Evolutionary conservation across 1,284 basidiomycete genomes (phyloP).

Genomic region (Apiotrichum brassicae): DNA sequence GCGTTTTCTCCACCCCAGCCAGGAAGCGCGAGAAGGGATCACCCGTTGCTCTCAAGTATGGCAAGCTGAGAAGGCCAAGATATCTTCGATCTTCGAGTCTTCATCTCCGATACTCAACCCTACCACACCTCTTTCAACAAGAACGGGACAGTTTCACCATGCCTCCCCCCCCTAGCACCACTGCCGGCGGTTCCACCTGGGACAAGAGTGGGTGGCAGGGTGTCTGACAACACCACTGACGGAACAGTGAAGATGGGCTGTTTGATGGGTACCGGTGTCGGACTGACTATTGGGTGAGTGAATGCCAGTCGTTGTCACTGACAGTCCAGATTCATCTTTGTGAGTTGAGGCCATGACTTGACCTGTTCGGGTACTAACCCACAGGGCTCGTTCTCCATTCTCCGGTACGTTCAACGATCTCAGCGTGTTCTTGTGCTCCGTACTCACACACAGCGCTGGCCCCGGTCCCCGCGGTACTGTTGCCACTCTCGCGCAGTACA

Average conservation of each 20-base stretch:
- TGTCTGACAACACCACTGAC: neutral
- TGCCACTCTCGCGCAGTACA: slow-evolving; percentile 86
- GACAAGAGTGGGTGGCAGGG: slow-evolving; percentile 40
- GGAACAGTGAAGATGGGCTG: slow-evolving; percentile 72
- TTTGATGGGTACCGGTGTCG: slow-evolving; percentile 80
- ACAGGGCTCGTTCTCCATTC: slow-evolving; percentile 59
- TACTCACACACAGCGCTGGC: slow-evolving; percentile 57
- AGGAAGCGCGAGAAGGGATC: too few species aligned
- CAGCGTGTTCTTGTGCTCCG: neutral
- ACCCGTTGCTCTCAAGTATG: too few species aligned
- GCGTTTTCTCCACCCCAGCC: too few species aligned
- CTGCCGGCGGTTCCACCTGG: slow-evolving; percentile 34
- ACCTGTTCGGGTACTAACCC: slow-evolving; percentile 1
- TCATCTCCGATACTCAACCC: neutral
- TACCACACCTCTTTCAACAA: neutral
- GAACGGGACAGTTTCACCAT: slow-evolving; percentile 14
- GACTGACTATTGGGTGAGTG: slow-evolving; percentile 69
- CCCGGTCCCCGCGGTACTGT: slow-evolving; percentile 78
- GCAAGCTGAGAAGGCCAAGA: too few species aligned
- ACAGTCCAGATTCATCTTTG: slow-evolving; percentile 68
- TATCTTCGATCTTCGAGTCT: neutral
- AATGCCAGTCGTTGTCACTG: neutral
- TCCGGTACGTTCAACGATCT: slow-evolving; percentile 68
- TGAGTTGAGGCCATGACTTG: slow-evolving; percentile 1
- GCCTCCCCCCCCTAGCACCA: slow-evolving; percentile 43